Conservation (phyloP, 2,329 filamentous ascomycete genomes). For the Sarocladiaceae sp. region DNA sequence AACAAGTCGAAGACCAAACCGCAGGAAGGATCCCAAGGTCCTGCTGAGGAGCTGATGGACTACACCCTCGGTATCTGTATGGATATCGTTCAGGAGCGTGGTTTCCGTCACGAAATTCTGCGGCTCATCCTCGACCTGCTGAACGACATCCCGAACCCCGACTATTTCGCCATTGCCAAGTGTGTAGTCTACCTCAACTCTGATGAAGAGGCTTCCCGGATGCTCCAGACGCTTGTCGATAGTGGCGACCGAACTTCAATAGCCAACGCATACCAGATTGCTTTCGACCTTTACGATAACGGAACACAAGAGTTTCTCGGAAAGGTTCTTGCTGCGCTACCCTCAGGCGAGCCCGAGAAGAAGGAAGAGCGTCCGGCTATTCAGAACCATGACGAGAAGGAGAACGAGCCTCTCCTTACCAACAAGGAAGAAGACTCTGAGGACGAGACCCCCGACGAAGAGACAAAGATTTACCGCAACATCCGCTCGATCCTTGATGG, state of each 20-base stretch:
- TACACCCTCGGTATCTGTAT: conserved; percentile 95
- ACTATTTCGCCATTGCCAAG: conserved; percentile 97
- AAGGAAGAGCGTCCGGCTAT: conserved; percentile 15
- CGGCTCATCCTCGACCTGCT: conserved; percentile 91
- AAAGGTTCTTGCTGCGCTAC: conserved; percentile 79
- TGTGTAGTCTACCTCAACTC: conserved; percentile 95
- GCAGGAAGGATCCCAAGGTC: conserved; percentile 43
- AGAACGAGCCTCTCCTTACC: conserved; percentile 43
- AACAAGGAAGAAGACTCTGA: conserved; percentile 51
- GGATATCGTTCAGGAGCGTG: conserved; percentile 92
- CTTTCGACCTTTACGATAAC: conserved; percentile 97
- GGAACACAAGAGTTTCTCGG: conserved; percentile 94
- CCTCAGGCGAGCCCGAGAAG: conserved; percentile 43
- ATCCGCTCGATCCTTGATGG: conserved; percentile 71
- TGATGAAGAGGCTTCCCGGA: conserved; percentile 80
- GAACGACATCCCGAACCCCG: conserved; percentile 83
- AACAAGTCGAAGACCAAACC: conserved; percentile 57
- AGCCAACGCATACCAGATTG: conserved; percentile 91
- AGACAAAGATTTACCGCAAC: conserved; percentile 52
- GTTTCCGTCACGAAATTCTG: conserved; percentile 76
- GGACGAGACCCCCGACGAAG: conserved; percentile 42
- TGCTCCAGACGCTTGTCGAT: conserved; percentile 75
- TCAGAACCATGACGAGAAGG: conserved; percentile 36
- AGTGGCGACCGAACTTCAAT: conserved; percentile 72
- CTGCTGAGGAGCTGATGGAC: conserved; percentile 90